Base-by-base conservation (phyloP, 2,329 filamentous ascomycete species). In the Xenoacremonium recifei region DNA sequence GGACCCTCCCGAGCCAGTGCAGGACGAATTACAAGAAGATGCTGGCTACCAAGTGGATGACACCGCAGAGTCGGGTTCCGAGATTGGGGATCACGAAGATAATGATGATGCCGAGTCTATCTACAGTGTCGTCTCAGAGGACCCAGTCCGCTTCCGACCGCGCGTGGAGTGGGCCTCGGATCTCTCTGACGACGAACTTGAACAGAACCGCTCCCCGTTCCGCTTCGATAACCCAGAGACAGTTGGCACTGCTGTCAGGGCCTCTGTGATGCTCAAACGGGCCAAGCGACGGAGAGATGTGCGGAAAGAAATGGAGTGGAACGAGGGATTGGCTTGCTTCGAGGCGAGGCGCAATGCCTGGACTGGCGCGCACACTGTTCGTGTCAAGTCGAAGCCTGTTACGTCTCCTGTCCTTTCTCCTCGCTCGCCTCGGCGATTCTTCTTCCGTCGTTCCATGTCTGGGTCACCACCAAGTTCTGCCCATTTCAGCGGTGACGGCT, bases 281-380 rank as follows among this genome's bases (percentile, higher is more conserved):
- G 72, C 79, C 25, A 76, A 73, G 48, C 72, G 79, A 31, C 73
- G 82, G 40, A 77, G 73, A 53, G 76, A 72, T 36, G 60, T 80
- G 37, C 76, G 79, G 47, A 79, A 82, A 42, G 85, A 88, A 68
- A 77, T 82, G 68, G 63, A 71, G 21, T 95, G 87, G 84, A 97
- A 96, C 57, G 73, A 84, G 27, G 92, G 92, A 0, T 63, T 96
- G 42, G 78, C 82, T n/a, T 86, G 85, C 61, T 97, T 89, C 66
- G 79, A 84, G 45, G 79, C 84, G 21, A 75, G 88, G 44, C 78
- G 91, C 36, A 82, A 96, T 66, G 83, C 82, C 6, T 97, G 92
- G 92, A 92, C 90, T 1, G 85, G 87, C 21, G 91, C 89, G 21
- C 78, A 77, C 49, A 76, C 71, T 10, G 77, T 76, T 25, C 75